Percentiles rank a stretch among this genome's conserved stretches.
phyloP scores from a whole-genome alignment of 805 yeast genomes.

The Helenozyma baotianmanensis region DNA sequence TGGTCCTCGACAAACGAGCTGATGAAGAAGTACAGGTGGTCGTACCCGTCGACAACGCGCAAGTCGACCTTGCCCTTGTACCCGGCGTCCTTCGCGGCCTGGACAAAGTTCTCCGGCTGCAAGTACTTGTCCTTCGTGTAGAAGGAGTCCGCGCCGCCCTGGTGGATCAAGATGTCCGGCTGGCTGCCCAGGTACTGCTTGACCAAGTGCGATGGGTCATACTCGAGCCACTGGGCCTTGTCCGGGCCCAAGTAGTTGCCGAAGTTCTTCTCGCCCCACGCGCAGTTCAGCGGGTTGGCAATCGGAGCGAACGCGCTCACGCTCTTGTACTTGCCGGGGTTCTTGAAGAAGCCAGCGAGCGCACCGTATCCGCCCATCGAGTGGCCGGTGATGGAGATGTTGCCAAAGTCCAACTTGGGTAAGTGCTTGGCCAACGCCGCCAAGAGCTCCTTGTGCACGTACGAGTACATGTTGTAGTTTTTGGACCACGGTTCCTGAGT shows the following conservation, averaged over 20 bases:
- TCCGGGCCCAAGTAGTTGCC: slow-evolving; percentile 68
- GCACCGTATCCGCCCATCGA: slow-evolving; percentile 99
- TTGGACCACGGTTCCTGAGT: slow-evolving; percentile 63
- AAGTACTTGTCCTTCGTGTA: slow-evolving; percentile 57
- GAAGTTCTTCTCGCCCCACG: slow-evolving; percentile 90
- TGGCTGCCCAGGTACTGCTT: slow-evolving; percentile 45
- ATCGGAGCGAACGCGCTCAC: slow-evolving; percentile 92
- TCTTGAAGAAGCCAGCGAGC: slow-evolving; percentile 55
- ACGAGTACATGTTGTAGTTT: slow-evolving; percentile 83
- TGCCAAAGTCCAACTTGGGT: slow-evolving; percentile 54
- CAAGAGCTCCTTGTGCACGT: slow-evolving; percentile 72
- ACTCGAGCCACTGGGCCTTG: slow-evolving; percentile 59
- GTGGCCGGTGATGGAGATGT: slow-evolving; percentile 84
- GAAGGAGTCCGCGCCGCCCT: slow-evolving; percentile 77
- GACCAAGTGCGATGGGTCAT: slow-evolving; percentile 82
- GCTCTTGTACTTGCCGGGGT: slow-evolving; percentile 69
- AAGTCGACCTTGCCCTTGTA: slow-evolving; percentile 60
- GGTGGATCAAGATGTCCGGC: slow-evolving; percentile 70
- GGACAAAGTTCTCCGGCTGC: slow-evolving; percentile 67
- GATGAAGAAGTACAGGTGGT: slow-evolving; percentile 86
- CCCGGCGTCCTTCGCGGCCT: slow-evolving; percentile 51
- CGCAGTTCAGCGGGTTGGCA: slow-evolving; percentile 66
- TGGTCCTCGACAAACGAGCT: slow-evolving; percentile 77
- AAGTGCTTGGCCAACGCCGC: slow-evolving; percentile 40
- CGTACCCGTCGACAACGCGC: slow-evolving; percentile 73